Conservation (phyloP, 768 basidiomycete genomes). For the Podaxis mareebaensis region DNA sequence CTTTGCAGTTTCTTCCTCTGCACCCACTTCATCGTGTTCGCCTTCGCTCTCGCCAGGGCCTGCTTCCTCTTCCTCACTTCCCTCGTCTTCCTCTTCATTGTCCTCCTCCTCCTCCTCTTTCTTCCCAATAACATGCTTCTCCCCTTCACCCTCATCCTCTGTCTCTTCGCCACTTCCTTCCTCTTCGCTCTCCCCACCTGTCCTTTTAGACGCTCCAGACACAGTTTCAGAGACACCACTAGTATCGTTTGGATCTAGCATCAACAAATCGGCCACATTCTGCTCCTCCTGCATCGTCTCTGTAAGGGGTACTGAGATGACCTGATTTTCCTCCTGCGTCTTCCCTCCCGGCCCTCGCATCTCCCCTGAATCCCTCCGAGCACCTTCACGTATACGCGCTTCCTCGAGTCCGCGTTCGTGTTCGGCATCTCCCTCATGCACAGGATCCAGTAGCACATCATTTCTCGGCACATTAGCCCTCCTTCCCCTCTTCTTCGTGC, state of each 20-base stretch:
- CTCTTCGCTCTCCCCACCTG: background rate
- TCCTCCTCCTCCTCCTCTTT: background rate
- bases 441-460: constrained; percentile 1
- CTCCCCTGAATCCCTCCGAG: background rate
- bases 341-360: constrained; percentile 12
- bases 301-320: background rate
- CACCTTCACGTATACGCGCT: too few relatives aligned
- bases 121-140: background rate
- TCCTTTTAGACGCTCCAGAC: background rate
- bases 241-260: constrained; percentile 1
- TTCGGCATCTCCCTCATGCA: constrained; percentile 8
- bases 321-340: constrained; percentile 7
- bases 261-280: constrained; percentile 8
- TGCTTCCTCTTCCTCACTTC: background rate
- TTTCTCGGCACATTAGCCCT: background rate
- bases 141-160: constrained; percentile 14
- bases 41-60: background rate
- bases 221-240: background rate
- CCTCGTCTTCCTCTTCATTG: background rate
- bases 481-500: background rate
- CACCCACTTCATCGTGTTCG: background rate
- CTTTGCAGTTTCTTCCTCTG: background rate
- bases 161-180: constrained; percentile 13
- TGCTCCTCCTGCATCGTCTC: constrained; percentile 23
- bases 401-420: background rate